These are phyloP conservation scores for Sporothrix inflata DNA, from an alignment of 2,329 filamentous ascomycete species.

Conservation along the genomic window DNA sequence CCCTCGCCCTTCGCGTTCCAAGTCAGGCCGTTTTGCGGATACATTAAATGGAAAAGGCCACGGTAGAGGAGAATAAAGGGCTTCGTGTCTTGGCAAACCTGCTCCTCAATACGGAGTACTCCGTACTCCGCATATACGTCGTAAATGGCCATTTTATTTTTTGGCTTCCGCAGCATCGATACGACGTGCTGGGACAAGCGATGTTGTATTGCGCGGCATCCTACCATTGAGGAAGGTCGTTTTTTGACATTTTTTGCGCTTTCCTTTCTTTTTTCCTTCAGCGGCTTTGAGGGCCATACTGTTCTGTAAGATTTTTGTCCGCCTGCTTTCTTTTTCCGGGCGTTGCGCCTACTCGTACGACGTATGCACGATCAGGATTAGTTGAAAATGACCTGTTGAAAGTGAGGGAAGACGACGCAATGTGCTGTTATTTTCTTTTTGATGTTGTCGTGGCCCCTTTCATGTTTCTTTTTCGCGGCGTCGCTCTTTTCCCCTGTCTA, in stretches of 20 bases:
- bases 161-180: not conserved
- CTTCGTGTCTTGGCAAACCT: not conserved
- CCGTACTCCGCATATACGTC: too few species aligned
- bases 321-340: not conserved
- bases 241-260: not conserved
- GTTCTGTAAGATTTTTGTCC: conserved; percentile 1
- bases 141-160: too few species aligned
- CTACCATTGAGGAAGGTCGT: not conserved
- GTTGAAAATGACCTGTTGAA: conserved; percentile 10
- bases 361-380: not conserved
- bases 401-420: not conserved
- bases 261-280: not conserved
- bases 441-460: not conserved
- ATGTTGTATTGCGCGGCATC: conserved; percentile 9
- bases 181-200: conserved; percentile 14
- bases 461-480: not conserved
- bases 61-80: not conserved
- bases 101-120: not conserved
- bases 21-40: not conserved
- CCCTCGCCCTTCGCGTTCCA: too few species aligned
- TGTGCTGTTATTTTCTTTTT: not conserved
- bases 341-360: not conserved
- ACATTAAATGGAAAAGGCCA: too few species aligned
- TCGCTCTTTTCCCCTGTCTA: too few species aligned
- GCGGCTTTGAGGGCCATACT: not conserved